These are phyloP conservation scores for Phialemoniopsis sp. DNA, from an alignment of 2,329 filamentous ascomycete species.

Conservation along the genomic window DNA sequence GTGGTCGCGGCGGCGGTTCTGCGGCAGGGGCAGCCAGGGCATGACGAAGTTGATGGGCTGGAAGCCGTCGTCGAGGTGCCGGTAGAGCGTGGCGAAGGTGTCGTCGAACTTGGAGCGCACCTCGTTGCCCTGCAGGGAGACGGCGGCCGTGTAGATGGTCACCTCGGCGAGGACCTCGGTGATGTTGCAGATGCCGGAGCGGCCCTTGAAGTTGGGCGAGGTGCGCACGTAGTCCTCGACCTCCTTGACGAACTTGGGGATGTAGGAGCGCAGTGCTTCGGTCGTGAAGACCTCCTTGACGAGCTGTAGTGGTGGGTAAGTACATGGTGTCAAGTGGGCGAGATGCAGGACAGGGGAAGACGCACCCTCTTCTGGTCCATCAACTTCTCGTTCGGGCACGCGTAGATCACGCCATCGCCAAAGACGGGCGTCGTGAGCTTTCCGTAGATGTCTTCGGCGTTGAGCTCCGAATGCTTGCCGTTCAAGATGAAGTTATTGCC, in stretches of 20 bases:
- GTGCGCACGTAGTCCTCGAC: conserved; percentile 69
- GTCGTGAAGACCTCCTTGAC: conserved; percentile 78
- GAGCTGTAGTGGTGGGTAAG: conserved; percentile 43
- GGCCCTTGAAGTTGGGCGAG: conserved; percentile 61
- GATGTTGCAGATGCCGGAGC: conserved; percentile 67
- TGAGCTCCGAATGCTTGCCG: conserved; percentile 84
- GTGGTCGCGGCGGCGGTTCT: conserved; percentile 76
- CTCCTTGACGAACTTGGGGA: conserved; percentile 73
- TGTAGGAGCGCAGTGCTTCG: conserved; percentile 70
- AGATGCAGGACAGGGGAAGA: background rate
- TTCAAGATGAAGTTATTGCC: conserved; percentile 92
- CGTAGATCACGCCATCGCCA: conserved; percentile 83
- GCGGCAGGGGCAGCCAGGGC: conserved; percentile 84
- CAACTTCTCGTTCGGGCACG: conserved; percentile 85
- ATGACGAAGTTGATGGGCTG: conserved; percentile 86
- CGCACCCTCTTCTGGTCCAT: conserved; percentile 94
- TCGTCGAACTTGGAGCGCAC: conserved; percentile 78
- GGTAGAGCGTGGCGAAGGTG: conserved; percentile 71
- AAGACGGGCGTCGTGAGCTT: conserved; percentile 71
- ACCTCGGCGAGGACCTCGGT: conserved; percentile 76
- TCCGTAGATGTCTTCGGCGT: conserved; percentile 85
- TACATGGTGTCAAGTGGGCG: conserved; percentile 5
- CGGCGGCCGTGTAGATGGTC: conserved; percentile 85
- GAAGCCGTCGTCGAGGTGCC: conserved; percentile 88
- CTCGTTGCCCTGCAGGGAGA: conserved; percentile 79